A percentile compares a stretch with the other conserved stretches of the same genome.
phyloP scores from a whole-genome alignment of 805 yeast genomes.

The Cyberlindnera subsufficiens region DNA sequence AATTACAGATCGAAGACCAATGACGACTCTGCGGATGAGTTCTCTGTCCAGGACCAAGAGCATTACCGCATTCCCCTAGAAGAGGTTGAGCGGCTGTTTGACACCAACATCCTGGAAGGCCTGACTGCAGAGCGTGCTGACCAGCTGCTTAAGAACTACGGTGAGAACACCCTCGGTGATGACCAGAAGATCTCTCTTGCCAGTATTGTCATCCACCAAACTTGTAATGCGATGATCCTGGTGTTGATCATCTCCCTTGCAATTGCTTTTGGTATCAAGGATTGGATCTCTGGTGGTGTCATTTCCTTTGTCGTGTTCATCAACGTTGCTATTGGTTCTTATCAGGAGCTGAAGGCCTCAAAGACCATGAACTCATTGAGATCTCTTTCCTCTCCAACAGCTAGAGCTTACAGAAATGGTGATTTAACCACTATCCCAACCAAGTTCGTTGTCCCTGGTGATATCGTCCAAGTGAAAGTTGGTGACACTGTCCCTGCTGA shows the following conservation, averaged over 20 bases:
- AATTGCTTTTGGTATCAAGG: conserved; percentile 65
- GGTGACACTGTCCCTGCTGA: conserved; percentile 81
- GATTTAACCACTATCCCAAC: conserved; percentile 51
- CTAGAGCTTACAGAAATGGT: conserved; percentile 60
- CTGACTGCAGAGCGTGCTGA: conserved; percentile 32
- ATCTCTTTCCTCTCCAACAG: conserved; percentile 64
- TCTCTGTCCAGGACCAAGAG: conserved; percentile 13
- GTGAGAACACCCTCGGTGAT: conserved; percentile 58
- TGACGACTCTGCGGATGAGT: conserved; percentile 1
- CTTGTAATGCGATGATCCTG: conserved; percentile 73
- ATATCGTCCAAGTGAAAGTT: conserved; percentile 52
- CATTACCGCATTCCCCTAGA: conserved; percentile 26
- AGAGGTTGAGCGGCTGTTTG: conserved; percentile 32
- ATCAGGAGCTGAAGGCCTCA: conserved; percentile 71
- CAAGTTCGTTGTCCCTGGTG: conserved; percentile 68
- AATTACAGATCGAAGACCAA: conserved; percentile 10
- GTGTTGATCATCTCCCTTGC: conserved; percentile 65
- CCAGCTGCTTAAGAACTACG: conserved; percentile 32
- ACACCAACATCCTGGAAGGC: conserved; percentile 44
- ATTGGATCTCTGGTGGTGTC: conserved; percentile 82
- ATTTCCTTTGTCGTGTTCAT: conserved; percentile 60
- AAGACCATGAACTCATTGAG: conserved; percentile 72
- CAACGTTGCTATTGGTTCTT: conserved; percentile 60
- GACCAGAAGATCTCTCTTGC: conserved; percentile 48
- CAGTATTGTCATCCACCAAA: conserved; percentile 56